Conservation (phyloP, 306 rosid species). For the Lathyrus oleraceus region DNA sequence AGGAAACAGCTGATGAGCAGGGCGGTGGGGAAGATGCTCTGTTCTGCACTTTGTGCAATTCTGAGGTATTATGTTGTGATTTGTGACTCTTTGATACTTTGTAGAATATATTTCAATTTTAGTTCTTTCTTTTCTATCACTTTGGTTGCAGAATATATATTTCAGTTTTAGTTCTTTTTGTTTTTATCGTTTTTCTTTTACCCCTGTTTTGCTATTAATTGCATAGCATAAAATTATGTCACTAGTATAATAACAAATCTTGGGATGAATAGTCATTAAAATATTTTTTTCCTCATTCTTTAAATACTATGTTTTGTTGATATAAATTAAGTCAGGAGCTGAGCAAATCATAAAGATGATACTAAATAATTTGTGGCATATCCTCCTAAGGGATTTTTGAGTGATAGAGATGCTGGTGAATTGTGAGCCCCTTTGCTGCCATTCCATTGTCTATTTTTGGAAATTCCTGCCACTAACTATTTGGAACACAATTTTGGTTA, state of each 20-base stretch:
- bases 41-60: conserved; percentile 96
- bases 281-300: not conserved
- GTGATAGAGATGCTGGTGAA: conserved; percentile 14
- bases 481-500: conserved; percentile 11
- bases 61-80: conserved; percentile 68
- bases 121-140: conserved; percentile 19
- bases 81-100: conserved; percentile 24
- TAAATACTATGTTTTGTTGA: conserved; percentile 16
- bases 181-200: not conserved
- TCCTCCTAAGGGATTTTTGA: conserved; percentile 10
- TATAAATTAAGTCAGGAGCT: not conserved
- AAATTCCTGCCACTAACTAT: conserved; percentile 23
- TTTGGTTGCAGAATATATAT: conserved; percentile 3
- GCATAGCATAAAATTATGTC: not conserved
- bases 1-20: conserved; percentile 66
- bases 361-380: not conserved
- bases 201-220: conserved; percentile 1
- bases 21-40: conserved; percentile 81
- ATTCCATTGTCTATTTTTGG: conserved; percentile 15
- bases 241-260: not conserved
- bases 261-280: conserved; percentile 16
- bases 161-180: no score
- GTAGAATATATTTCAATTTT: conserved; percentile 15
- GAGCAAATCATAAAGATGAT: not conserved
- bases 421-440: conserved; percentile 7